These are phyloP conservation scores for Coemansia sp. DNA, from an alignment of 192 early-diverging fungal genomes.

Conservation along the genomic window DNA sequence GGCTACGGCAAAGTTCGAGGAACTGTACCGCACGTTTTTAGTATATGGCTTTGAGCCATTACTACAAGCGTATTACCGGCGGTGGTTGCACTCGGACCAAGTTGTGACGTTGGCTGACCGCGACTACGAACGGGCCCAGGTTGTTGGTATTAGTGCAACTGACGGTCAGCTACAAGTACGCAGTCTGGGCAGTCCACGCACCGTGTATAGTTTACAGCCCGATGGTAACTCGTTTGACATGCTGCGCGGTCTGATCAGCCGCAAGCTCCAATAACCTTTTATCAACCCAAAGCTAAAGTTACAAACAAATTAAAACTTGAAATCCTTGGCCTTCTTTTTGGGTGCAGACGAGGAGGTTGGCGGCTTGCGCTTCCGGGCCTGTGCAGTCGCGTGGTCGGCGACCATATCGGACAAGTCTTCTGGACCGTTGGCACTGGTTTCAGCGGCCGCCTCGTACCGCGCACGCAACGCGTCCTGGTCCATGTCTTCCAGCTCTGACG, in stretches of 20 bases:
- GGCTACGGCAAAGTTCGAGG: constrained; percentile 72
- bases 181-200: constrained; percentile 55
- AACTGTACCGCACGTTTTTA: constrained; percentile 73
- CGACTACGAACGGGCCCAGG: constrained; percentile 59
- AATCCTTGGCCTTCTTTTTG: constrained; percentile 52
- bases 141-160: constrained; percentile 73
- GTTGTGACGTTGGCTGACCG: constrained; percentile 64
- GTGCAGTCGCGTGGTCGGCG: constrained; percentile 73
- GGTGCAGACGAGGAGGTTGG: constrained; percentile 52
- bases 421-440: constrained; percentile 21
- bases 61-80: constrained; percentile 71
- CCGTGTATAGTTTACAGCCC: constrained; percentile 78
- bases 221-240: constrained; percentile 99
- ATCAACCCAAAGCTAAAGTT: too few species aligned
- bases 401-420: constrained; percentile 90
- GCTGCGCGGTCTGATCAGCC: constrained; percentile 83
- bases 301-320: constrained; percentile 35
- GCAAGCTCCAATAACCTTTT: constrained; percentile 46
- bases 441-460: constrained; percentile 67
- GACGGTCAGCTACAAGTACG: constrained; percentile 75
- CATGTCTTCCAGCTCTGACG: constrained; percentile 80
- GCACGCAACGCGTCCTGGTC: constrained; percentile 73
- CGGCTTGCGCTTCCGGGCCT: constrained; percentile 70
- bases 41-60: constrained; percentile 69
- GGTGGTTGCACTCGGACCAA: constrained; percentile 86